Conservation (phyloP, 257 asterid species). For the Jaltomata sinuosa region DNA sequence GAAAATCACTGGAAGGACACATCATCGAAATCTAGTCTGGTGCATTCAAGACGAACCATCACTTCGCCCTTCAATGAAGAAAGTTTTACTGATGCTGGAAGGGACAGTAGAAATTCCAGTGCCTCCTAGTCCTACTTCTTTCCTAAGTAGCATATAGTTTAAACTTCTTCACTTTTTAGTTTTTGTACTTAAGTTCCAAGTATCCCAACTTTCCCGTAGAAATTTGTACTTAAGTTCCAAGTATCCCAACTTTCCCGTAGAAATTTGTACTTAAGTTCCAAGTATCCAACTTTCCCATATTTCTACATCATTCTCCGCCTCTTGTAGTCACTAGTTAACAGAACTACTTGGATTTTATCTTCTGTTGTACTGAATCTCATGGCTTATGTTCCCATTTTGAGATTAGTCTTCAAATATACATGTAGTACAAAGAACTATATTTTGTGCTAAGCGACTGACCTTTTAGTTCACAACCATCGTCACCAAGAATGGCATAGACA, state of each 20-base stretch:
- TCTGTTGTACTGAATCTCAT: background rate
- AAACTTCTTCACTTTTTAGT: background rate
- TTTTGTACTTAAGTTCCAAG: background rate
- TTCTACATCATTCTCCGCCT: background rate
- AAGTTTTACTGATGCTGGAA: constrained; percentile 42
- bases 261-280: background rate
- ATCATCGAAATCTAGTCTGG: constrained; percentile 66
- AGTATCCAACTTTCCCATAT: background rate
- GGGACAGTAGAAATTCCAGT: constrained; percentile 44
- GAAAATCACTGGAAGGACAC: constrained; percentile 28
- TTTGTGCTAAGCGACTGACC: background rate
- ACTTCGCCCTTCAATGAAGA: constrained; percentile 50
- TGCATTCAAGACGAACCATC: constrained; percentile 47
- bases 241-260: too few relatives aligned
- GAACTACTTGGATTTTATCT: too few relatives aligned
- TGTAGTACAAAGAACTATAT: too few relatives aligned
- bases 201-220: too few relatives aligned
- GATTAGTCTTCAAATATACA: background rate
- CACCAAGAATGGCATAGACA: background rate
- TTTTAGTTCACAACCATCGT: background rate
- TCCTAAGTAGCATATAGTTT: constrained; percentile 14
- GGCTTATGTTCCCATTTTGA: too few relatives aligned
- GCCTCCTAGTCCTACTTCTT: constrained; percentile 44
- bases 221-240: too few relatives aligned
- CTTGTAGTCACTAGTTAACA: too few relatives aligned